Conservation (phyloP, 257 asterid genomes). For the Solanum pimpinellifolium region DNA sequence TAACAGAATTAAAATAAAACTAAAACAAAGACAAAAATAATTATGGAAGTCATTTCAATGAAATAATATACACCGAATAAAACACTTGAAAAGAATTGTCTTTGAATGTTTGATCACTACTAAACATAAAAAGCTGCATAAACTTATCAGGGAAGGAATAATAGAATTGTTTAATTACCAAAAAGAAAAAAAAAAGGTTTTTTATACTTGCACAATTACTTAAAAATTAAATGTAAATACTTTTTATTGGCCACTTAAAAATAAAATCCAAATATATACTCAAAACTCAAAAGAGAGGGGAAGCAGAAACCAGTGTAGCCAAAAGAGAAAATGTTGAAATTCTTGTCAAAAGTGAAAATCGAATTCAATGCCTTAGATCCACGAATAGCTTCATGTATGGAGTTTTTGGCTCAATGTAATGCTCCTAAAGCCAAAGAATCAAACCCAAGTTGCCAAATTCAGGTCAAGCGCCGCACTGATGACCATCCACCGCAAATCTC, state of each 20-base stretch:
- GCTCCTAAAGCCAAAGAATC: constrained; percentile 87
- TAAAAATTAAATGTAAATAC: neutral
- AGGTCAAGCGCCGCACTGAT: constrained; percentile 91
- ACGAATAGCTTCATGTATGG: constrained; percentile 83
- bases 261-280: neutral
- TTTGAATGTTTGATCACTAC: neutral
- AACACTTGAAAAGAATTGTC: neutral
- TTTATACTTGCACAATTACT: neutral
- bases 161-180: neutral
- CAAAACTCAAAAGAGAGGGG: neutral
- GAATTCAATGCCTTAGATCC: constrained; percentile 95
- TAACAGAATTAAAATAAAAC: too few species aligned
- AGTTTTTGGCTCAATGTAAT: constrained; percentile 85
- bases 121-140: neutral
- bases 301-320: neutral
- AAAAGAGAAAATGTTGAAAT: constrained; percentile 57
- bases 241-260: neutral
- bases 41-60: neutral
- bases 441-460: constrained; percentile 77
- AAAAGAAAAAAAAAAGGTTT: neutral
- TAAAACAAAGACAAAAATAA: neutral
- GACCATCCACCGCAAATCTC: constrained; percentile 80
- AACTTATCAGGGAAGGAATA: neutral
- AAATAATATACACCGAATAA: neutral
- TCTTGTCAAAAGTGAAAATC: constrained; percentile 80